A percentile compares a stretch with the other conserved stretches of the same genome.
Evolutionary conservation across 768 basidiomycete genomes (phyloP).

Genomic region (Gautieria morchelliformis): DNA sequence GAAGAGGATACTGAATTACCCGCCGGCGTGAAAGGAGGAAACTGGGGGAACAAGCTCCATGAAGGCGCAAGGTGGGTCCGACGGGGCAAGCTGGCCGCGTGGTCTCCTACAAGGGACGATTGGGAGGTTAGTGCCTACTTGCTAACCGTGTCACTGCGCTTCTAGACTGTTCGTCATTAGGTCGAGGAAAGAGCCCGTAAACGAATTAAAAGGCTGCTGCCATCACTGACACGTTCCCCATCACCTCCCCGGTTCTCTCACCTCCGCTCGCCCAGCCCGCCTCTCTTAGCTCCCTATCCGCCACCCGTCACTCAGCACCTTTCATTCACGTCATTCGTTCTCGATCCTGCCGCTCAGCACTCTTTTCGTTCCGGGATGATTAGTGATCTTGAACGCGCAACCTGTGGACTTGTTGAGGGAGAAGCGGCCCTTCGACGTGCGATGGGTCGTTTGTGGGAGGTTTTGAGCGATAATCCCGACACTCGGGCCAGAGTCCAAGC

Average conservation of each 20-base stretch:
- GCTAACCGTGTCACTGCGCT: background rate
- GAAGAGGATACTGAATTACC: constrained; percentile 45
- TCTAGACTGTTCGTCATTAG: constrained; percentile 27
- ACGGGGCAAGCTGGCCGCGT: constrained; percentile 69
- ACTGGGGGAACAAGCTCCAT: constrained; percentile 76
- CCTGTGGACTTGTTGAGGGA: constrained; percentile 77
- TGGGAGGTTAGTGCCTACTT: constrained; percentile 56
- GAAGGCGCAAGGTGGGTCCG: constrained; percentile 77
- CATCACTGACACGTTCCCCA: constrained; percentile 49
- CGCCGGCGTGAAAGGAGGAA: constrained; percentile 46
- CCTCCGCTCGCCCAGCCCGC: constrained; percentile 69
- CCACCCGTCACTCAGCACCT: constrained; percentile 58
- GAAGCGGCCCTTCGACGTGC: constrained; percentile 66
- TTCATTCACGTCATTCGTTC: constrained; percentile 74
- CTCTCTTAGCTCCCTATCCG: constrained; percentile 67
- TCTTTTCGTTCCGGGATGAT: constrained; percentile 72
- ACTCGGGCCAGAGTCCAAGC: background rate
- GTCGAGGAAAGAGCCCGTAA: constrained; percentile 78
- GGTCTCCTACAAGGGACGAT: constrained; percentile 79
- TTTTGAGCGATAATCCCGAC: constrained; percentile 44
- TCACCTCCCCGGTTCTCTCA: constrained; percentile 70
- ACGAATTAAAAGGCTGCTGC: constrained; percentile 60
- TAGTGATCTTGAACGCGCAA: constrained; percentile 73
- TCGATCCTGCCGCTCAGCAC: constrained; percentile 77
- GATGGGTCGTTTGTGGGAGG: constrained; percentile 74